These are phyloP conservation scores for Fomitopsis betulina DNA, from an alignment of 1,284 basidiomycete genomes.

Conservation along the genomic window DNA sequence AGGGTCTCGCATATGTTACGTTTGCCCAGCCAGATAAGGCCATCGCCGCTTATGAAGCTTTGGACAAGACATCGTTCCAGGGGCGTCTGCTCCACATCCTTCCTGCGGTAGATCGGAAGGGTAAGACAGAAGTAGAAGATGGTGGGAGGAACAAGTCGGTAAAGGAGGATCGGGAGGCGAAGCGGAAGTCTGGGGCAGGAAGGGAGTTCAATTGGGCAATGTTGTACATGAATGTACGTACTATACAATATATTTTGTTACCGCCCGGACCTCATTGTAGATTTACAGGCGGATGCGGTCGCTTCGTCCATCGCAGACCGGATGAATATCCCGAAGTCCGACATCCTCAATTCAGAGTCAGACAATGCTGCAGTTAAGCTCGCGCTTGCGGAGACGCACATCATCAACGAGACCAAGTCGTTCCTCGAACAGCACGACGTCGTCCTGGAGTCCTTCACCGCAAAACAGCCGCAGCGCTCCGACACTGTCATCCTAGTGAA, in stretches of 20 bases:
- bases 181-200: slow-evolving; percentile 70
- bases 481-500: slow-evolving; percentile 90
- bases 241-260: slow-evolving; percentile 13
- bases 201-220: slow-evolving; percentile 96
- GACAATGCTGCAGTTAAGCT: slow-evolving; percentile 87
- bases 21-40: slow-evolving; percentile 69
- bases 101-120: slow-evolving; percentile 69
- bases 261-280: slow-evolving; percentile 2
- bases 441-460: slow-evolving; percentile 53
- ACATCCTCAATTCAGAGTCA: slow-evolving; percentile 78
- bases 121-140: slow-evolving; percentile 40
- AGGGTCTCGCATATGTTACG: slow-evolving; percentile 85
- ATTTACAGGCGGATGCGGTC: slow-evolving; percentile 52
- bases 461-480: slow-evolving; percentile 48
- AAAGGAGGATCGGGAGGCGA: slow-evolving; percentile 68
- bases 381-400: slow-evolving; percentile 93
- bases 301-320: slow-evolving; percentile 34
- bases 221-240: slow-evolving; percentile 95
- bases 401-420: slow-evolving; percentile 92
- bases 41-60: slow-evolving; percentile 67
- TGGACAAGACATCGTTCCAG: slow-evolving; percentile 89
- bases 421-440: slow-evolving; percentile 80
- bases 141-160: slow-evolving; percentile 47
- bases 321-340: slow-evolving; percentile 62
- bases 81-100: slow-evolving; percentile 90